Base-by-base conservation (phyloP, 2,329 filamentous ascomycete genomes). In the Aspergillus costaricaensis region DNA sequence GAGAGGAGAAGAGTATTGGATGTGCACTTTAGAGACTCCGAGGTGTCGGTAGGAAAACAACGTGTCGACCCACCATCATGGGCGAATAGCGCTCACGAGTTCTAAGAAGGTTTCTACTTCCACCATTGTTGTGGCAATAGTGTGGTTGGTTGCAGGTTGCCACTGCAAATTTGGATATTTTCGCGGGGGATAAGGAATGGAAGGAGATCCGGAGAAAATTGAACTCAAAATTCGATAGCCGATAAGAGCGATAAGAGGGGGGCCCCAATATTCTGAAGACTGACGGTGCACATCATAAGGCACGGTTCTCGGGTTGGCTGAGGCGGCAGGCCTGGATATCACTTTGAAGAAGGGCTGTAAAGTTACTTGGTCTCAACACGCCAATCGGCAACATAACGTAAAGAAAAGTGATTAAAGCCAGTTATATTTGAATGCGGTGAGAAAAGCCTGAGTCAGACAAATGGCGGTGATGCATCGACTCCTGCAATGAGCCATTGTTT, bases 101-200 rank as follows among this genome's bases (percentile, higher is more conserved):
- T 54, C 39, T n/a, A 10, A 14, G 39, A 50, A 54, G 25, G 47
- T 56, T 62, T 36, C 49, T 57, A 55, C 36, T 56, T 43, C 36
- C 51, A 36, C 36, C 49, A 47, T 48, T 23, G 41, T 38, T 49
- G 41, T 58, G 39, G 50, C 50, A 53, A 48, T 53, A 48, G n/a
- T 2, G 32, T 50, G 53, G 39, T 61, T 50, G 50, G 39, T 61
- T 52, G 65, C 58, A 58, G 61, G 32, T 59, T 21, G 21, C 51
- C 59, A 38, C 63, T 44, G 1, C 17, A 12, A 5, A 36, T 36
- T 36, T 36, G 32, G 12, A 14, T 36, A 36, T 15, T 67, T 69
- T 70, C 68, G 67, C 63, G 68, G 68, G 69, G 69, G 62, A 70
- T 68, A 69, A 70, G 64, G 57, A 52, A 8, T 19, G 47, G 41